Evolutionary conservation across 192 early-diverging fungal species (phyloP).

Genomic region (Dissophora ornata): DNA sequence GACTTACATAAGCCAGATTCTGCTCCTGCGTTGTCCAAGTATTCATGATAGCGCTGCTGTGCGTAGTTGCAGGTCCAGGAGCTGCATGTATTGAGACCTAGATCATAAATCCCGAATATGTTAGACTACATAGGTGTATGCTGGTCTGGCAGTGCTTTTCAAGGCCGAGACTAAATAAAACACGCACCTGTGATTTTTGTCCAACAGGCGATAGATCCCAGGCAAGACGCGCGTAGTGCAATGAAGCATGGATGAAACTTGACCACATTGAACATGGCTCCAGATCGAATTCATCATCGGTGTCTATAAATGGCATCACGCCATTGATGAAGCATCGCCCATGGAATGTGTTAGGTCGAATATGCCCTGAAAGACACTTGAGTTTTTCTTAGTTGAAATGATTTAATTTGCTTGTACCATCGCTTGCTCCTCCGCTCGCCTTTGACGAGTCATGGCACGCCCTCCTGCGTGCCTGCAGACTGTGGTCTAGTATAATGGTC

Average conservation of each 20-base stretch:
- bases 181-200: slow-evolving; percentile 30
- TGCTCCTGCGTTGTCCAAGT: slow-evolving; percentile 29
- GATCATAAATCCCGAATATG: too few relatives aligned
- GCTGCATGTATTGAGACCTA: slow-evolving; percentile 45
- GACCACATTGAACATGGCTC: slow-evolving; percentile 53
- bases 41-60: slow-evolving; percentile 24
- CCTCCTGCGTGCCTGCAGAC: slow-evolving; percentile 18
- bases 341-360: too few relatives aligned
- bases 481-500: slow-evolving; percentile 42
- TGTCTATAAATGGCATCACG: slow-evolving; percentile 3
- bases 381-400: too few relatives aligned
- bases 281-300: slow-evolving; percentile 25
- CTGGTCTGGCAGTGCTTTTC: too few relatives aligned
- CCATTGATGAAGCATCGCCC: not conserved
- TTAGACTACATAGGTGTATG: too few relatives aligned
- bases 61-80: slow-evolving; percentile 5
- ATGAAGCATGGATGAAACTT: slow-evolving; percentile 36
- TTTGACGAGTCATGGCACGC: slow-evolving; percentile 16
- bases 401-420: slow-evolving; percentile 3
- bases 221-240: slow-evolving; percentile 39
- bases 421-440: not conserved
- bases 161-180: too few relatives aligned
- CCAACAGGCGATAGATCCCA: slow-evolving; percentile 30
- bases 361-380: too few relatives aligned
- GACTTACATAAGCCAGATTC: slow-evolving; percentile 14